These are phyloP conservation scores for Austroboletus festivus DNA, from an alignment of 768 basidiomycete species.

Conservation along the genomic window DNA sequence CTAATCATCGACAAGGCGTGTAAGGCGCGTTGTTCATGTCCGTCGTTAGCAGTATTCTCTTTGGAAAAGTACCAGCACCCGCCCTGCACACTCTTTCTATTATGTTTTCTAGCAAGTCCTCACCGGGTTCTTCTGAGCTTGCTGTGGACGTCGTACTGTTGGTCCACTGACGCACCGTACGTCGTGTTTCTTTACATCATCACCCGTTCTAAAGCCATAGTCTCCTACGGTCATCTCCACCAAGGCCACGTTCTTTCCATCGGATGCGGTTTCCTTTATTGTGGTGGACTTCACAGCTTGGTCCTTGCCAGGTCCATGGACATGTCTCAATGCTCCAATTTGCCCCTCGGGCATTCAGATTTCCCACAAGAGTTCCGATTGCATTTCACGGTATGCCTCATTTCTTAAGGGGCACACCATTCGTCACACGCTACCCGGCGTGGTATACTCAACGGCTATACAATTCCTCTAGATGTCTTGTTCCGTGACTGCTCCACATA, in stretches of 20 bases:
- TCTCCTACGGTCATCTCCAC: constrained; percentile 14
- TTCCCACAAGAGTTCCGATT: constrained; percentile 17
- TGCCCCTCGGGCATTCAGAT: constrained; percentile 10
- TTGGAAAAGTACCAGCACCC: constrained; percentile 15
- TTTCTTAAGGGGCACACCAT: constrained; percentile 11
- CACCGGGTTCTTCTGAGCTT: constrained; percentile 10
- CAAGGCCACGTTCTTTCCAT: constrained; percentile 9
- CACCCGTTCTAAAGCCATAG: constrained; percentile 1
- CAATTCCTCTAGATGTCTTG: constrained; percentile 7
- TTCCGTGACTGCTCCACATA: constrained; percentile 18
- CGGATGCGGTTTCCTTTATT: constrained; percentile 6
- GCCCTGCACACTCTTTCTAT: constrained; percentile 21
- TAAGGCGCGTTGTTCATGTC: constrained; percentile 26
- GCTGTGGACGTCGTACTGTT: constrained; percentile 16
- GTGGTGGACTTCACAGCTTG: constrained; percentile 9
- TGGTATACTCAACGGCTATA: constrained; percentile 6
- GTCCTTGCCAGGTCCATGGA: constrained; percentile 23
- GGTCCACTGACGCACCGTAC: constrained; percentile 10
- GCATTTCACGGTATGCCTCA: constrained; percentile 19
- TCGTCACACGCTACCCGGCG: constrained; percentile 15
- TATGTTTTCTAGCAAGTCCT: constrained; percentile 16
- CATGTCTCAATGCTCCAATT: constrained; percentile 7
- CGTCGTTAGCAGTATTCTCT: constrained; percentile 22
- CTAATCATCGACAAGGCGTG: constrained; percentile 21
- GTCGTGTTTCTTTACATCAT: constrained; percentile 30